Evolutionary conservation across 371 early-diverging fungal genomes (phyloP).

Genomic region (Ordospora colligata): DNA sequence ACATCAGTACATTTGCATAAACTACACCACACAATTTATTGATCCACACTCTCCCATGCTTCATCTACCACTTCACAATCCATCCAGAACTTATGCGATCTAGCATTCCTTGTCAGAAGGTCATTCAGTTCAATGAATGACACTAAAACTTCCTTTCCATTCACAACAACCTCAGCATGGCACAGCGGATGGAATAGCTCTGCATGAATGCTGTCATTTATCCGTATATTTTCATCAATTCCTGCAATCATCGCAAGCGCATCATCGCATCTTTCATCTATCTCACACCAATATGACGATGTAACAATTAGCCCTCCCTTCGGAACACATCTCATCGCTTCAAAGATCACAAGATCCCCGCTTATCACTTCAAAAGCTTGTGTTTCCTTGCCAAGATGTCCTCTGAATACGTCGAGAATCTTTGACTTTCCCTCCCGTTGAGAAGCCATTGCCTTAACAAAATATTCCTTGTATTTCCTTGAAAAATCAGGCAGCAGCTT

Average conservation of each 20-base stretch:
- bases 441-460: neutral
- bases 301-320: neutral
- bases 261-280: conserved; percentile 19
- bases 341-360: conserved; percentile 30
- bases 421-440: neutral
- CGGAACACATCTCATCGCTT: neutral
- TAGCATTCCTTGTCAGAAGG: conserved; percentile 4
- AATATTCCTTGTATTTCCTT: conserved; percentile 35
- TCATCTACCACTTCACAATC: conserved; percentile 21
- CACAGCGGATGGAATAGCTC: conserved; percentile 16
- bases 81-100: conserved; percentile 34
- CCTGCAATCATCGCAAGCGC: neutral
- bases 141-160: neutral
- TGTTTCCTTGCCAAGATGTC: conserved; percentile 2
- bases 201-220: conserved; percentile 13
- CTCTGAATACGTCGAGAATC: conserved; percentile 19
- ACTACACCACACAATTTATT: neutral
- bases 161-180: conserved; percentile 7
- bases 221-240: neutral
- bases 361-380: conserved; percentile 25
- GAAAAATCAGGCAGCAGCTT: conserved; percentile 45
- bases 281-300: neutral
- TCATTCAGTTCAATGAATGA: conserved; percentile 1
- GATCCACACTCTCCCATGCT: conserved; percentile 16
- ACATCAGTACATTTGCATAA: neutral